Conservation (phyloP, 1,284 basidiomycete genomes). For the Boletellus sp. region DNA sequence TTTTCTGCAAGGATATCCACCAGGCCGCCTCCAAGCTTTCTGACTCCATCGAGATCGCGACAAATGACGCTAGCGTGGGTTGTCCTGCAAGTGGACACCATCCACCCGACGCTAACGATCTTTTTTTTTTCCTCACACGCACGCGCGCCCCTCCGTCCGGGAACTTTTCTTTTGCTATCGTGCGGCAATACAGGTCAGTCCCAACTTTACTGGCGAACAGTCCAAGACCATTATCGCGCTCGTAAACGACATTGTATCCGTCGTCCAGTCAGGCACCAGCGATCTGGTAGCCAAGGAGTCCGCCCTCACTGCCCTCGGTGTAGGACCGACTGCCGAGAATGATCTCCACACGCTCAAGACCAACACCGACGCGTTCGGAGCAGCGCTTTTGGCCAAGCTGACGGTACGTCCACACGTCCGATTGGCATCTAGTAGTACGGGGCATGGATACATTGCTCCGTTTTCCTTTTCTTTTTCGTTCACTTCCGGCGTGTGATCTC, state of each 20-base stretch:
- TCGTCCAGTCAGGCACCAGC: background rate
- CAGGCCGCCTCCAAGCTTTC: fast-evolving
- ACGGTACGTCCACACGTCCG: background rate
- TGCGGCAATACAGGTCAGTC: background rate
- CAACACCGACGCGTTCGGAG: background rate
- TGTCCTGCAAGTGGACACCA: no score
- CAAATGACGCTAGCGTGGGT: conserved; percentile 1
- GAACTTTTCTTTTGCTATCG: no score
- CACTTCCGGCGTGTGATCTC: no score
- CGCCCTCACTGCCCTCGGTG: background rate
- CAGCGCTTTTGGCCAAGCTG: background rate
- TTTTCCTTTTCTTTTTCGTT: no score
- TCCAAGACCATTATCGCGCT: background rate
- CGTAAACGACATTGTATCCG: fast-evolving
- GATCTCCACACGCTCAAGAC: background rate
- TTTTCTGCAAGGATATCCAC: conserved; percentile 3
- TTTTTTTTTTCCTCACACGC: background rate
- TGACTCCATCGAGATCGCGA: fast-evolving
- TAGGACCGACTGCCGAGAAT: no score
- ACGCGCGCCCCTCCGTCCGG: background rate
- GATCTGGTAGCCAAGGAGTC: conserved; percentile 1
- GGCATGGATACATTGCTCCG: no score
- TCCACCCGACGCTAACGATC: background rate
- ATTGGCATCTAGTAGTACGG: no score
- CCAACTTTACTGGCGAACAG: conserved; percentile 1